These are phyloP conservation scores for Staphylotrichum tortipilum DNA, from an alignment of 495 filamentous ascomycete genomes.

Conservation along the genomic window DNA sequence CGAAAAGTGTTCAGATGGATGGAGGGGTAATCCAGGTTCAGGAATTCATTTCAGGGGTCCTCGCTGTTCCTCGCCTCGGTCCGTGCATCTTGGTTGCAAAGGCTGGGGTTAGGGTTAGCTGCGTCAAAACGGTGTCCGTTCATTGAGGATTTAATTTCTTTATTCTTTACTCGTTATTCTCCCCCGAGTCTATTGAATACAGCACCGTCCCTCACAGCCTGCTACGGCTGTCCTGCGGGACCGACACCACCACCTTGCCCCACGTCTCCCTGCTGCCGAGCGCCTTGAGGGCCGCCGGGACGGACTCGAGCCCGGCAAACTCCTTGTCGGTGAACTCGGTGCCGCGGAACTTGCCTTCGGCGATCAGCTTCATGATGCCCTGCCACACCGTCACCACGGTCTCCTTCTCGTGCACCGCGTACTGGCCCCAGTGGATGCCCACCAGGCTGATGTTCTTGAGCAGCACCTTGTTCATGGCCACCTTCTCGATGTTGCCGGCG, in stretches of 20 bases:
- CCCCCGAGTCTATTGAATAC: no score
- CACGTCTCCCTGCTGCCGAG: slow-evolving; percentile 77
- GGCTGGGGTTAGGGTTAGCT: slow-evolving; percentile 6
- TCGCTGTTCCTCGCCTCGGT: neutral
- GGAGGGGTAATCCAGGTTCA: neutral
- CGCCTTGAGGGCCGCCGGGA: slow-evolving; percentile 66
- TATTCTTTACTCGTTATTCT: no score
- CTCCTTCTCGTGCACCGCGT: slow-evolving; percentile 62
- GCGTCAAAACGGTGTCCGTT: no score
- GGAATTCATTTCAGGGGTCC: no score
- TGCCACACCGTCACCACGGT: slow-evolving; percentile 69
- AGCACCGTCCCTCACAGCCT: no score
- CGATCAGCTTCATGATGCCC: slow-evolving; percentile 68
- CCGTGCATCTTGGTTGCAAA: no score
- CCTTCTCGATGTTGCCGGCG: slow-evolving; percentile 80
- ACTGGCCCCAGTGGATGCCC: slow-evolving; percentile 86
- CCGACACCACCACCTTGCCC: slow-evolving; percentile 91
- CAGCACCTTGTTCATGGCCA: slow-evolving; percentile 82
- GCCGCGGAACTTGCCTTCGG: slow-evolving; percentile 66
- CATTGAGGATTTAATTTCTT: no score
- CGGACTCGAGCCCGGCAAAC: slow-evolving; percentile 72
- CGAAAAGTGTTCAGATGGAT: neutral
- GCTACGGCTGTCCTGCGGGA: slow-evolving; percentile 59
- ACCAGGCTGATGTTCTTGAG: slow-evolving; percentile 91
- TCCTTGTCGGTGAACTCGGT: slow-evolving; percentile 76